Evolutionary conservation across 768 basidiomycete species (phyloP).

Genomic region (Xerocomus spinulosus): DNA sequence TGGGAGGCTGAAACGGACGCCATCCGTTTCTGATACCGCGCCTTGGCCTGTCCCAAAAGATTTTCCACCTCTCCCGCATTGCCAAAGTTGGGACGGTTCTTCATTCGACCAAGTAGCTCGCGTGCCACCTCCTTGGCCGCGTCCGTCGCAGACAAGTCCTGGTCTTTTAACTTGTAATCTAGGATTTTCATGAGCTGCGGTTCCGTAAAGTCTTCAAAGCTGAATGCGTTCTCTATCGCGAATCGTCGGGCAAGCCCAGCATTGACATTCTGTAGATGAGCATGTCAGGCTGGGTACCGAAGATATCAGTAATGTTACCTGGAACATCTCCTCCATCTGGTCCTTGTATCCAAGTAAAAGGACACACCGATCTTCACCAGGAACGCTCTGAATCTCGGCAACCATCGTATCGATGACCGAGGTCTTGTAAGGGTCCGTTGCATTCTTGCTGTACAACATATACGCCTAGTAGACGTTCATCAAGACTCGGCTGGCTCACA

Average conservation of each 20-base stretch:
- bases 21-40: slow-evolving; percentile 41
- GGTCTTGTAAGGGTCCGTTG: slow-evolving; percentile 53
- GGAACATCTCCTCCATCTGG: slow-evolving; percentile 71
- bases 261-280: slow-evolving; percentile 54
- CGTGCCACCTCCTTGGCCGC: slow-evolving; percentile 56
- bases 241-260: slow-evolving; percentile 65
- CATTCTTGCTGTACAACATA: slow-evolving; percentile 50
- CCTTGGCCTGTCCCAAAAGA: slow-evolving; percentile 50
- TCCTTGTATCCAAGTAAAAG: slow-evolving; percentile 62
- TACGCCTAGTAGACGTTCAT: slow-evolving; percentile 52
- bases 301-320: slow-evolving; percentile 36
- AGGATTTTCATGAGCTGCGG: slow-evolving; percentile 49
- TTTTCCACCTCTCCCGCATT: slow-evolving; percentile 68
- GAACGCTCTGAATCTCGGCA: slow-evolving; percentile 65
- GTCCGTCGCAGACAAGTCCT: slow-evolving; percentile 55
- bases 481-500: not conserved
- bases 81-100: slow-evolving; percentile 56
- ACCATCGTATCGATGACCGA: slow-evolving; percentile 73
- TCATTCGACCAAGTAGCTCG: slow-evolving; percentile 36
- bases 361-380: slow-evolving; percentile 69
- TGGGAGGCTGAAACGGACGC: slow-evolving; percentile 22
- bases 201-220: slow-evolving; percentile 60
- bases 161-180: slow-evolving; percentile 51
- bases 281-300: not conserved
- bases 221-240: slow-evolving; percentile 63